Conservation (phyloP, 2,329 filamentous ascomycete genomes). For the Acrocalymma vagum region DNA sequence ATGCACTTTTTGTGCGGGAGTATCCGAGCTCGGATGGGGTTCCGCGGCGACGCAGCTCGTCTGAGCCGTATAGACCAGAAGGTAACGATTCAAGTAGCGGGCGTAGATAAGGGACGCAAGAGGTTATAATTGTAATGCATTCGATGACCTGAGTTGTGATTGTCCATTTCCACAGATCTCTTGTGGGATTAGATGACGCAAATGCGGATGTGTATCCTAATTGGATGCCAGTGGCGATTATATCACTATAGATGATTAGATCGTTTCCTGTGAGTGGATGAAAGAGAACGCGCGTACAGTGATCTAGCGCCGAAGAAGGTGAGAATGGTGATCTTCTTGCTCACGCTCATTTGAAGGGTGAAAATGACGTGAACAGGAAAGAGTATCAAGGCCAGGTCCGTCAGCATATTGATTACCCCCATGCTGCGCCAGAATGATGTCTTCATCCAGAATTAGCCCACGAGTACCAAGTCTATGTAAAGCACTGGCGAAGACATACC, state of each 20-base stretch:
- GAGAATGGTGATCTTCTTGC: constrained; percentile 44
- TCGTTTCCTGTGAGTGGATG: background rate
- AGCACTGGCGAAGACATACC: constrained; percentile 22
- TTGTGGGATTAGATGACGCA: constrained; percentile 33
- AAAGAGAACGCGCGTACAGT: constrained; percentile 26
- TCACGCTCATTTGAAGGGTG: constrained; percentile 43
- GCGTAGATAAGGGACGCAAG: constrained; percentile 45
- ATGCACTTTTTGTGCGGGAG: constrained; percentile 33
- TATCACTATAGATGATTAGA: constrained; percentile 31
- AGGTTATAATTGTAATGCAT: constrained; percentile 46
- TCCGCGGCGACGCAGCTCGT: constrained; percentile 40
- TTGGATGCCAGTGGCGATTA: constrained; percentile 42
- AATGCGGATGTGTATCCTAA: constrained; percentile 39
- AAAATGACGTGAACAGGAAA: constrained; percentile 45
- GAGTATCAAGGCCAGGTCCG: constrained; percentile 40
- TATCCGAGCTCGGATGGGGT: constrained; percentile 39
- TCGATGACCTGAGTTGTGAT: constrained; percentile 42
- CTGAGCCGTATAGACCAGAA: constrained; percentile 42
- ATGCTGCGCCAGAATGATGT: constrained; percentile 40
- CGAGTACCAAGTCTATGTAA: background rate
- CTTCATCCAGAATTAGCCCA: constrained; percentile 19
- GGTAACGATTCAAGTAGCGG: constrained; percentile 43
- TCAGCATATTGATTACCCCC: constrained; percentile 42
- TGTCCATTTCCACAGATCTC: constrained; percentile 45
- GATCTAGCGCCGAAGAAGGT: constrained; percentile 42